These are phyloP conservation scores for Salvia rosmarinus DNA, from an alignment of 257 asterid genomes.

Conservation along the genomic window DNA sequence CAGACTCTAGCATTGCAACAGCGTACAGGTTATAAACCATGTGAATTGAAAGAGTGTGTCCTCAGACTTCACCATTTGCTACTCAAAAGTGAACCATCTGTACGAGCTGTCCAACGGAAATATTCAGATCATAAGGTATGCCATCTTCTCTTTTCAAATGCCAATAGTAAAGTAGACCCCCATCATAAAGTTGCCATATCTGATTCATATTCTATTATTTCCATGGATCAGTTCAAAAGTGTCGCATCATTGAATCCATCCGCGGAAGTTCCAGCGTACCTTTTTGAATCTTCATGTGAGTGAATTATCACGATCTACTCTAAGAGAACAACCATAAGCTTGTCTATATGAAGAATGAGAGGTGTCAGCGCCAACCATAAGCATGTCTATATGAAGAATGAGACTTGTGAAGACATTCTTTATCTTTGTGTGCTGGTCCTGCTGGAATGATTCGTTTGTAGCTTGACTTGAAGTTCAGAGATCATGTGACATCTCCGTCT, in stretches of 20 bases:
- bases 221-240: constrained; percentile 50
- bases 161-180: background rate
- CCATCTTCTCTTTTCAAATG: background rate
- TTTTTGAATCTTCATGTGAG: constrained; percentile 40
- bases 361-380: background rate
- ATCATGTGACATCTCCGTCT: background rate
- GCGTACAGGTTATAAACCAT: constrained; percentile 63
- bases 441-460: background rate
- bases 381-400: background rate
- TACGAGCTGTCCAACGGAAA: constrained; percentile 48
- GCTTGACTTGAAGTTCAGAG: constrained; percentile 6
- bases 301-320: constrained; percentile 32
- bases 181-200: background rate
- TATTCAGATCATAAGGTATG: constrained; percentile 59
- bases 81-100: constrained; percentile 39
- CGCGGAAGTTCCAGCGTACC: constrained; percentile 39
- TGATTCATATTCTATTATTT: constrained; percentile 24
- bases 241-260: constrained; percentile 49
- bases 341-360: background rate
- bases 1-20: constrained; percentile 66
- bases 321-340: background rate
- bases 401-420: background rate
- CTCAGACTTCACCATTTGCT: constrained; percentile 51
- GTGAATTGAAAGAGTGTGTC: constrained; percentile 67
- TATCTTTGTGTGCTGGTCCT: background rate